A percentile compares a stretch with the other conserved stretches of the same genome.
phyloP scores from a whole-genome alignment of 305 asterid genomes.

The Solanum hybrid region DNA sequence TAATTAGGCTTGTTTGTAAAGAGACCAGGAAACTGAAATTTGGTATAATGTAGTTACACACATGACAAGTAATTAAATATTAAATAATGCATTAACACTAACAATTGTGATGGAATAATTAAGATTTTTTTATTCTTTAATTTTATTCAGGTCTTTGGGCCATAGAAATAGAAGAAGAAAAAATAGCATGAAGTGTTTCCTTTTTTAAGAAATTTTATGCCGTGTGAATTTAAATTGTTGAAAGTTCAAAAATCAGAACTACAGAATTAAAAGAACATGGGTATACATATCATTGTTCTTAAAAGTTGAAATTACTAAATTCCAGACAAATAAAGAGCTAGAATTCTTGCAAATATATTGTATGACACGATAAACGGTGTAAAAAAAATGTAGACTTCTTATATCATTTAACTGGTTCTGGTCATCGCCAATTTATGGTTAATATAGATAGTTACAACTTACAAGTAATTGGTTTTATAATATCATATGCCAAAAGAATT shows the following conservation, averaged over 20 bases:
- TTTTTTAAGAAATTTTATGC: not conserved
- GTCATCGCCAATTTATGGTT: not conserved
- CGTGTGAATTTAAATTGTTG: not conserved
- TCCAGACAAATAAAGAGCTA: not conserved
- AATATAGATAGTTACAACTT: not conserved
- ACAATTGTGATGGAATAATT: not conserved
- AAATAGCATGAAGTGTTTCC: not conserved
- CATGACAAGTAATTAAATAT: not conserved
- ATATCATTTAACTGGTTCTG: not conserved
- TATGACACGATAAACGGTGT: not conserved
- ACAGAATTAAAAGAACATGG: not conserved
- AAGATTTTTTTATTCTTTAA: not conserved
- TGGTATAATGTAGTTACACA: not conserved
- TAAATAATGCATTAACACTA: not conserved
- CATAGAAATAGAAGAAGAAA: not conserved
- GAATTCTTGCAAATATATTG: not conserved
- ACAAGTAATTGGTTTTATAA: not conserved
- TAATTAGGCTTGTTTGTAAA: not conserved
- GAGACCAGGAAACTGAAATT: not conserved
- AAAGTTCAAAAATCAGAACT: not conserved
- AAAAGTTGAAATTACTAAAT: not conserved
- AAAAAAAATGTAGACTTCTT: not conserved
- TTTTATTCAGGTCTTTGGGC: not conserved
- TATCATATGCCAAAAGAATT: not conserved
- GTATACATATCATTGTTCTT: not conserved